Percentiles rank a stretch among this genome's conserved stretches.
These are phyloP conservation scores for Apiotrichum gracile DNA, from an alignment of 1,284 basidiomycete species.

Conservation along the genomic window DNA sequence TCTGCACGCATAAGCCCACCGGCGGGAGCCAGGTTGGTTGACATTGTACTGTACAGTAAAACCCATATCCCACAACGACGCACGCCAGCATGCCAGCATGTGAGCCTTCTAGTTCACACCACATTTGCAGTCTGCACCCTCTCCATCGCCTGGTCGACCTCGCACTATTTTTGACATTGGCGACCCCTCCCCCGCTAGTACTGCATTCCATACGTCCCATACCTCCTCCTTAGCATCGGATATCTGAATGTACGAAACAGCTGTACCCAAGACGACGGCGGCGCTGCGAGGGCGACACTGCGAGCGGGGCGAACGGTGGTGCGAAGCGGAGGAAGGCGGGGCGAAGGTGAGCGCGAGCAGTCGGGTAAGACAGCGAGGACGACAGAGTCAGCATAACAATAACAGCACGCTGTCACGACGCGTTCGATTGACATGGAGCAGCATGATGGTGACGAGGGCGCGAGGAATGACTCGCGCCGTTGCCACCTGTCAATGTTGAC, in stretches of 20 bases:
- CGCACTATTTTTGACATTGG: too few species aligned
- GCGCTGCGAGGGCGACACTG: neutral
- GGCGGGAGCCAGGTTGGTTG: neutral
- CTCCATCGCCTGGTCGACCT: neutral
- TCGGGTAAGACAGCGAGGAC: too few species aligned
- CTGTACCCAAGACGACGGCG: neutral
- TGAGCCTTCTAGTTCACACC: too few species aligned
- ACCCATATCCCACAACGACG: neutral
- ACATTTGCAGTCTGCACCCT: neutral
- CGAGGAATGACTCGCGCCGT: too few species aligned
- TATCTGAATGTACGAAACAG: slow-evolving; percentile 6
- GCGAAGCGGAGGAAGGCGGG: neutral
- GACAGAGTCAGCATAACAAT: too few species aligned
- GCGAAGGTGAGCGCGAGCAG: neutral
- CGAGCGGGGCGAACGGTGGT: neutral
- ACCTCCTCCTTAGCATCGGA: slow-evolving; percentile 1
- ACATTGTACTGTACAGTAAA: neutral
- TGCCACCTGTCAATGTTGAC: too few species aligned
- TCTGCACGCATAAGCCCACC: neutral
- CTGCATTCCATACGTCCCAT: slow-evolving; percentile 6
- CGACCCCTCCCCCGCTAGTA: neutral
- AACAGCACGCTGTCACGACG: too few species aligned
- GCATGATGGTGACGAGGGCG: too few species aligned
- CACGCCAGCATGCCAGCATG: neutral
- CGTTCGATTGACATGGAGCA: too few species aligned